Base-by-base conservation (phyloP, 345 rosid species). In the Arabidopsis arenosa region DNA sequence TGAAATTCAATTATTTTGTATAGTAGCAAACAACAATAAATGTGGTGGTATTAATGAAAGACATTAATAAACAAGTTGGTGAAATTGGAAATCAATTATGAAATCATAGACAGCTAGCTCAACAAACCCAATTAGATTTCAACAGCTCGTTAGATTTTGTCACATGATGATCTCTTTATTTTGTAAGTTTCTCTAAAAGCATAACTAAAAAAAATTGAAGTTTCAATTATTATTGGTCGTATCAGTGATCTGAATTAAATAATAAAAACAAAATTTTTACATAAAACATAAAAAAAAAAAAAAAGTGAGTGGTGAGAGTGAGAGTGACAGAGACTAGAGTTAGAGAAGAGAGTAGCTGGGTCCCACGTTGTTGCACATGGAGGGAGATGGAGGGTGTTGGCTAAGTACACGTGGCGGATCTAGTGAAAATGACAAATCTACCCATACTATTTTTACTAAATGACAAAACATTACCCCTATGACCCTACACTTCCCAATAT, bases 141-240 rank as follows among this genome's bases (percentile, higher is more conserved):
- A 48, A 17, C 59, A 57, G 47, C 82, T 86, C 78, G 70, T 79
- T 79, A 70, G 65, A 76, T 62, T 69, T 76, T 72, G 70, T 72
- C 59, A n/a, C 92, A 86, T 75, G 56, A 70, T 43, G 64, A 84
- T 81, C 75, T 67, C 66, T 30, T 14, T 54, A 17, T 70, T 17
- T 61, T 5, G 13, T 49, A 70, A 70, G n/a, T n/a, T 36, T 58
- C 55, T 64, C 64, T 18, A 36, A 41, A 66, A 57, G 62, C 36
- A 75, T 58, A 18, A 28, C 48, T 64, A 23, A 51, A 32, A 75
- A n/a, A 62, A 66, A 75, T 3, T 3, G 15, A 49, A 30, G 37
- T 60, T 14, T 57, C 66, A 55, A 45, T 71, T 39, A 45, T 71
- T 39, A 71, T 77, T 71, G 59, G 58, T 68, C 14, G 55, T 28